A percentile compares a stretch with the other conserved stretches of the same genome.
phyloP scores from a whole-genome alignment of 768 basidiomycete species.

The Flagelloscypha sp. region DNA sequence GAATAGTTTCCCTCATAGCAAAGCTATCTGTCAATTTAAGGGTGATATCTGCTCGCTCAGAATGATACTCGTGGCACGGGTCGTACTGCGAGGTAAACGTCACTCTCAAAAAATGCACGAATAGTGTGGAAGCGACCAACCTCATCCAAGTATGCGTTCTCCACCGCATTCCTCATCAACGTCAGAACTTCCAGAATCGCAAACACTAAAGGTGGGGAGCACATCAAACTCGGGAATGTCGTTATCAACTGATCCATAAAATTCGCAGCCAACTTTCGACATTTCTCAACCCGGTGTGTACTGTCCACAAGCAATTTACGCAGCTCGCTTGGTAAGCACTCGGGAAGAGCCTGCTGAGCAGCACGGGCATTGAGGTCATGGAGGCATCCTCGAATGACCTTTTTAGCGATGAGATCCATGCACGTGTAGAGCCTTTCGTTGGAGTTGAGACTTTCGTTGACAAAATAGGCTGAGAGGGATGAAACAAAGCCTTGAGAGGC shows the following conservation, averaged over 20 bases:
- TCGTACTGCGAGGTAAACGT: constrained; percentile 60
- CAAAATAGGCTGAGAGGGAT: constrained; percentile 78
- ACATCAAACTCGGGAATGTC: constrained; percentile 92
- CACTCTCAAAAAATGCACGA: constrained; percentile 1
- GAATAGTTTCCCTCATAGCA: constrained; percentile 74
- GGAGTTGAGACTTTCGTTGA: constrained; percentile 76
- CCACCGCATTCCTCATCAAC: constrained; percentile 76
- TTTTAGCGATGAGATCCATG: constrained; percentile 84
- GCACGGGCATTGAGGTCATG: constrained; percentile 66
- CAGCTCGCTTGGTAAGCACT: constrained; percentile 61
- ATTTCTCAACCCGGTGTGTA: constrained; percentile 77
- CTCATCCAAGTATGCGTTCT: constrained; percentile 89
- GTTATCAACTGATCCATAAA: constrained; percentile 81
- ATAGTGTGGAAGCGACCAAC: constrained; percentile 28
- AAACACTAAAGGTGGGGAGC: constrained; percentile 79
- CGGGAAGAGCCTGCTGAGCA: constrained; percentile 70
- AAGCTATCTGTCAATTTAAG: constrained; percentile 84
- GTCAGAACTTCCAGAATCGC: constrained; percentile 89
- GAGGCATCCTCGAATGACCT: constrained; percentile 73
- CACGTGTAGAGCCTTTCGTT: constrained; percentile 58
- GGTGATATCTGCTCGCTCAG: constrained; percentile 65
- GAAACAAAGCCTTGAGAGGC: constrained; percentile 74
- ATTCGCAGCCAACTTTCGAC: constrained; percentile 72
- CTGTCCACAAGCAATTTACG: constrained; percentile 66
- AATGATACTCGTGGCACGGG: constrained; percentile 75